phyloP scores from a whole-genome alignment of 176 grass and related monocot species.

The Hyparrhenia diplandra region DNA sequence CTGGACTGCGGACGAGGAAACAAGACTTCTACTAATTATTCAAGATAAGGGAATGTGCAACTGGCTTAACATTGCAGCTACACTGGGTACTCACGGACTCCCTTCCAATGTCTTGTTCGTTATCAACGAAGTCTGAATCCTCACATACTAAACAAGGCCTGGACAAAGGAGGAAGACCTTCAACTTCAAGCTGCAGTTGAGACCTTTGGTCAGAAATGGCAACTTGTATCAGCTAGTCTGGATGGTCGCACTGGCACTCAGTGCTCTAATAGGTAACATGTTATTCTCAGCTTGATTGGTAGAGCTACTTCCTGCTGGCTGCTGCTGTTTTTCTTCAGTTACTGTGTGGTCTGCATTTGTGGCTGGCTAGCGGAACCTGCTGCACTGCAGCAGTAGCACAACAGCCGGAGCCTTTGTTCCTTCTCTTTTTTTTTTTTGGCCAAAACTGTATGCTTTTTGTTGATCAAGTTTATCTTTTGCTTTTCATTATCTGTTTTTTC shows the following conservation, averaged over 20 bases:
- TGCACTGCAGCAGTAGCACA: neutral
- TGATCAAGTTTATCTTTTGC: neutral
- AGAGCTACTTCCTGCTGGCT: neutral
- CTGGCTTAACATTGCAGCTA: conserved; percentile 77
- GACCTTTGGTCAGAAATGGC: conserved; percentile 82
- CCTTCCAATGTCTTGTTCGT: conserved; percentile 85
- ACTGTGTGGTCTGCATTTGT: neutral
- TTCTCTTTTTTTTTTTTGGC: conserved; percentile 7
- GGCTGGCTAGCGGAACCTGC: neutral
- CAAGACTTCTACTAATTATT: conserved; percentile 71
- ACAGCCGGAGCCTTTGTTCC: neutral
- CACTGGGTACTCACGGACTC: conserved; percentile 76
- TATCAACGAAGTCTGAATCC: conserved; percentile 98
- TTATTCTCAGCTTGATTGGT: neutral
- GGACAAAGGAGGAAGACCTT: conserved; percentile 85
- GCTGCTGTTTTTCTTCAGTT: neutral
- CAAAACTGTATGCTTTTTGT: conserved; percentile 4
- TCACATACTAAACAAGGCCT: conserved; percentile 80
- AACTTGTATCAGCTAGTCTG: conserved; percentile 67
- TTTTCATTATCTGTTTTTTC: conserved; percentile 5
- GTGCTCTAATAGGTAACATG: conserved; percentile 78
- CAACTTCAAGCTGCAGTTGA: conserved; percentile 62
- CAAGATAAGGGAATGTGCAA: conserved; percentile 83
- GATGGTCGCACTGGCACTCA: conserved; percentile 72
- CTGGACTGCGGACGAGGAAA: conserved; percentile 82